These are phyloP conservation scores for Colletotrichum liaoningense DNA, from an alignment of 2,329 filamentous ascomycete species.

Conservation along the genomic window DNA sequence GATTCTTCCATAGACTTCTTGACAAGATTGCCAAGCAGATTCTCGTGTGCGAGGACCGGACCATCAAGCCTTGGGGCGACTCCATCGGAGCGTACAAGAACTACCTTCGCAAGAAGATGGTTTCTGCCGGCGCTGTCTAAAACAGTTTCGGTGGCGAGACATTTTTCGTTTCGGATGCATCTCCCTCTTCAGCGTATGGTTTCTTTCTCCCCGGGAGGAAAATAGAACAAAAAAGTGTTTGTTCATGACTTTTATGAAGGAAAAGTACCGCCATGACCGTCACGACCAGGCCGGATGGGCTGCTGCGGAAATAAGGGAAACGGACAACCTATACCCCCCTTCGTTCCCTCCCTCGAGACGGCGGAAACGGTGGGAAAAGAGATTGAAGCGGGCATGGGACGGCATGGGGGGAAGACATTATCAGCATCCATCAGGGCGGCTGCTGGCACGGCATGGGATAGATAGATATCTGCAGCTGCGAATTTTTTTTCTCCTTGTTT, in stretches of 20 bases:
- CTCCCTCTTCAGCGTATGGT: conserved; percentile 7
- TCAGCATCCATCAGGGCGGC: conserved; percentile 14
- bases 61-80: conserved; percentile 89
- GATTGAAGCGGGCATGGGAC: conserved; percentile 10
- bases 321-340: neutral
- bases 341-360: neutral
- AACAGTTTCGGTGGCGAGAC: neutral
- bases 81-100: conserved; percentile 97
- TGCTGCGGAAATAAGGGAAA: neutral
- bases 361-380: conserved; percentile 1
- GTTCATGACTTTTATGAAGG: conserved; percentile 18
- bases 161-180: neutral
- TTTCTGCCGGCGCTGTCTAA: conserved; percentile 87
- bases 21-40: conserved; percentile 99
- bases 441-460: conserved; percentile 32
- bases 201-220: neutral
- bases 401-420: conserved; percentile 6
- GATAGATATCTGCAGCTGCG: conserved; percentile 30
- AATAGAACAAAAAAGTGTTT: conserved; percentile 4
- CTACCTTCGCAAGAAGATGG: conserved; percentile 99
- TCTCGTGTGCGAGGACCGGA: conserved; percentile 98
- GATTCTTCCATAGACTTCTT: conserved; percentile 73
- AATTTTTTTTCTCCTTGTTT: neutral
- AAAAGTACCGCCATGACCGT: conserved; percentile 4
- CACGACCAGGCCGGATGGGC: conserved; percentile 9